Conservation (phyloP, 306 rosid species). For the Styphnolobium japonicum region DNA sequence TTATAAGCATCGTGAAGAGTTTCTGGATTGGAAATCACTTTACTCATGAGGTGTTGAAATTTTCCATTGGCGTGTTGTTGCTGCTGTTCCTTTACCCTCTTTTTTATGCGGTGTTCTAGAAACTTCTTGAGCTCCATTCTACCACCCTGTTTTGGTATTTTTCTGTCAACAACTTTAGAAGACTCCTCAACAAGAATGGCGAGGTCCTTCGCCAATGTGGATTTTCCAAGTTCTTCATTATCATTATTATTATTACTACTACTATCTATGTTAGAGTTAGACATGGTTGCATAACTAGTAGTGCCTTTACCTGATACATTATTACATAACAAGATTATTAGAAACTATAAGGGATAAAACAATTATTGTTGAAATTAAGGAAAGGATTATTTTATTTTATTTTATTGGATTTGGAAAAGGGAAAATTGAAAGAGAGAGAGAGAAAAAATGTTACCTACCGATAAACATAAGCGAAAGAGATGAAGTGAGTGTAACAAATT, state of each 20-base stretch:
- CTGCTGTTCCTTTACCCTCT: constrained; percentile 67
- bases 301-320: no score
- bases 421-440: not conserved
- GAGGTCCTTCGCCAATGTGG: constrained; percentile 43
- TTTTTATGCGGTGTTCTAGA: constrained; percentile 47
- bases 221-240: constrained; percentile 25
- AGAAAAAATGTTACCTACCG: constrained; percentile 6
- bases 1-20: constrained; percentile 64
- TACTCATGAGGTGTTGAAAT: constrained; percentile 46
- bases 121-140: constrained; percentile 61
- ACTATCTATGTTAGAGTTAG: constrained; percentile 12
- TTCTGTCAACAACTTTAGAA: constrained; percentile 26
- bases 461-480: not conserved
- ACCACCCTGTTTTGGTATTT: no score
- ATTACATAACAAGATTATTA: no score
- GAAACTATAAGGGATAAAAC: no score
- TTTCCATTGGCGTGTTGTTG: constrained; percentile 46
- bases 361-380: no score
- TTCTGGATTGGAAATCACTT: constrained; percentile 56
- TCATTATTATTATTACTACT: no score
- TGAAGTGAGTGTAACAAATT: not conserved
- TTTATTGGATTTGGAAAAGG: no score
- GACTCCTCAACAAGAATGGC: constrained; percentile 57
- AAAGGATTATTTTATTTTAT: no score
- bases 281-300: constrained; percentile 25